Percentiles rank a stretch among this genome's conserved stretches.
Conservation (phyloP, 371 early-diverging fungal genomes). For the Cokeromyces recurvatus region DNA sequence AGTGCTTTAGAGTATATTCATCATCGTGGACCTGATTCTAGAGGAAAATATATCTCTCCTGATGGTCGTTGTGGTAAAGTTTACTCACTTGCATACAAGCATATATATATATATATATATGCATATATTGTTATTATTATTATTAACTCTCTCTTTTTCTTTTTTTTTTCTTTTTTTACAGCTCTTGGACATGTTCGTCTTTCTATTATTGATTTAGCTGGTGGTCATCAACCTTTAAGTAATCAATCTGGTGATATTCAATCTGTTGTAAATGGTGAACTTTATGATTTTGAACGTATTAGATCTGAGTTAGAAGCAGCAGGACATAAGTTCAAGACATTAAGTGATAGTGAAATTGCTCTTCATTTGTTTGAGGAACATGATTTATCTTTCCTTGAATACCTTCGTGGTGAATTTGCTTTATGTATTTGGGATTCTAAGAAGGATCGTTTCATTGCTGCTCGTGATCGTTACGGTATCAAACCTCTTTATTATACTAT, state of each 20-base stretch:
- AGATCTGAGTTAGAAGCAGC: conserved; percentile 7
- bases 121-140: no score
- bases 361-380: conserved; percentile 19
- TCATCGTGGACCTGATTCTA: conserved; percentile 22
- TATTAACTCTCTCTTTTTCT: background rate
- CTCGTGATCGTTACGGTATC: conserved; percentile 22
- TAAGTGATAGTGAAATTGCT: conserved; percentile 23
- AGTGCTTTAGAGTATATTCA: conserved; percentile 14
- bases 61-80: conserved; percentile 20
- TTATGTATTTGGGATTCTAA: conserved; percentile 10
- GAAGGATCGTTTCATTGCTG: conserved; percentile 10
- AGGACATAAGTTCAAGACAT: conserved; percentile 18
- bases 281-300: conserved; percentile 22
- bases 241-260: conserved; percentile 3
- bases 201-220: conserved; percentile 20
- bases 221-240: conserved; percentile 17
- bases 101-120: no score
- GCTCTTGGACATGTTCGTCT: conserved; percentile 18
- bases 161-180: background rate
- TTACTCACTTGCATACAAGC: no score
- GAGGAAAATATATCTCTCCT: conserved; percentile 14
- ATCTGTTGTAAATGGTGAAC: conserved; percentile 23
- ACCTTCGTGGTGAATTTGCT: conserved; percentile 25
- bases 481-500: conserved; percentile 22
- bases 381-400: conserved; percentile 10